Evolutionary conservation across 2,329 filamentous ascomycete species (phyloP).

Genomic region (Penicillium sp.): DNA sequence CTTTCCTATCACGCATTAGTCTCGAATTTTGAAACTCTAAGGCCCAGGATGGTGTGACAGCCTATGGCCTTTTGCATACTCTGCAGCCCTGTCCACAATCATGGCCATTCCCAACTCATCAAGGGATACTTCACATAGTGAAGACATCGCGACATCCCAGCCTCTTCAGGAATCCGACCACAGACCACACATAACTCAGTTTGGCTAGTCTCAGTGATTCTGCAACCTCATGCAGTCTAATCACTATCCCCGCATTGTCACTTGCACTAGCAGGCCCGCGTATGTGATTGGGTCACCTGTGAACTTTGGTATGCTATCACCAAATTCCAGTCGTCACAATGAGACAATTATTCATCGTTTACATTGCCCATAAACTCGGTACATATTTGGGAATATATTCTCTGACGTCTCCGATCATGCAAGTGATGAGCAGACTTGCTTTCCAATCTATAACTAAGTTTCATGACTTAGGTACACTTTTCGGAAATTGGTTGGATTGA

Average conservation of each 20-base stretch:
- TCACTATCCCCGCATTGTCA: slow-evolving; percentile 4
- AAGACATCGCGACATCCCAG: background rate
- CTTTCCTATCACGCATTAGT: slow-evolving; percentile 18
- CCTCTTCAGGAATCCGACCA: background rate
- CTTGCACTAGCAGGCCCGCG: background rate
- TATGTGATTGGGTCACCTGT: background rate
- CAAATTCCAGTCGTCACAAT: background rate
- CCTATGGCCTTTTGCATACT: slow-evolving; percentile 4
- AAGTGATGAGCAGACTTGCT: too few relatives aligned
- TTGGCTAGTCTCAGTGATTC: background rate
- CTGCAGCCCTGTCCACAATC: slow-evolving; percentile 6
- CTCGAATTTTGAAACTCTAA: slow-evolving; percentile 9
- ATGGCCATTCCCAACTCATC: background rate
- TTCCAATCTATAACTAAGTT: too few relatives aligned
- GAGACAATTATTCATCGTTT: background rate
- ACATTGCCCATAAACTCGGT: background rate
- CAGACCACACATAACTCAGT: background rate
- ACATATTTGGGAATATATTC: too few relatives aligned
- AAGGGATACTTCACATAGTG: background rate
- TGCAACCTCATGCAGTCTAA: background rate
- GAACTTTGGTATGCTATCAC: background rate
- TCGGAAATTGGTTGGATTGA: background rate
- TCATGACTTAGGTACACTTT: background rate
- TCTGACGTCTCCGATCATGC: too few relatives aligned
- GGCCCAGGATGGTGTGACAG: slow-evolving; percentile 5